Base-by-base conservation (phyloP, 2,329 filamentous ascomycete species). In the Botrytis deweyae region DNA sequence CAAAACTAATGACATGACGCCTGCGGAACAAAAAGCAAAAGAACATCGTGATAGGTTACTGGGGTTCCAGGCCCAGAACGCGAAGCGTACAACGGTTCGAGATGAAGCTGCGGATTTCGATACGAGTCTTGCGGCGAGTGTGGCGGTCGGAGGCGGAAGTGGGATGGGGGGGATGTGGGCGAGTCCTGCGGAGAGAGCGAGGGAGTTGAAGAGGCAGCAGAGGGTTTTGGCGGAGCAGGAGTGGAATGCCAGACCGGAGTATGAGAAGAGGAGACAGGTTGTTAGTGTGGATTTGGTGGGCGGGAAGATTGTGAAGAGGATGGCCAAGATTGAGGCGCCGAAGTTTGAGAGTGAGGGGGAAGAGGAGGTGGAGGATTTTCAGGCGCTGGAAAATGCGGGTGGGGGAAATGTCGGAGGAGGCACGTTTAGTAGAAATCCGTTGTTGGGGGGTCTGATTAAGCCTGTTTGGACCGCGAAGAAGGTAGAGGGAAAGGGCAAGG, bases 101-200 rank as follows among this genome's bases (percentile, higher is more conserved):
- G 91, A 93, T 78, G 91, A 93, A 81, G 91, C 90, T 0, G 89
- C 91, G 1, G 91, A 93, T 79, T 82, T 82, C 36, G 91, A 93
- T 77, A 89, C 89, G 0, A 88, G 90, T 40, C 75, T 76, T 40
- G 75, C 74, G 25, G 81, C 65, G 25, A 69, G 44, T 58, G 87
- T 70, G 22, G 55, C 68, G 40, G 55, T 49, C 1, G 59, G 52
- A 3, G 68, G 68, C 14, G 68, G 68, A 7, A 69, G 71, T 46
- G 64, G 64, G 6, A 69, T 61, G 0, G 89, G 89, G 2, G 75
- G 76, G 4, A 92, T 88, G 76, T 93, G 91, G 91, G 90, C 90
- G 73, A 90, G 85, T 66, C 91, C 91, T 0, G 86, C 88, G 38
- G 90, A 93, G 80, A 86, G 91, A 66, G 91, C 91, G 3, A 85